Percentiles rank a stretch among this genome's conserved stretches.
phyloP scores from a whole-genome alignment of 495 filamentous ascomycete species.

The Aspergillus taichungensis region DNA sequence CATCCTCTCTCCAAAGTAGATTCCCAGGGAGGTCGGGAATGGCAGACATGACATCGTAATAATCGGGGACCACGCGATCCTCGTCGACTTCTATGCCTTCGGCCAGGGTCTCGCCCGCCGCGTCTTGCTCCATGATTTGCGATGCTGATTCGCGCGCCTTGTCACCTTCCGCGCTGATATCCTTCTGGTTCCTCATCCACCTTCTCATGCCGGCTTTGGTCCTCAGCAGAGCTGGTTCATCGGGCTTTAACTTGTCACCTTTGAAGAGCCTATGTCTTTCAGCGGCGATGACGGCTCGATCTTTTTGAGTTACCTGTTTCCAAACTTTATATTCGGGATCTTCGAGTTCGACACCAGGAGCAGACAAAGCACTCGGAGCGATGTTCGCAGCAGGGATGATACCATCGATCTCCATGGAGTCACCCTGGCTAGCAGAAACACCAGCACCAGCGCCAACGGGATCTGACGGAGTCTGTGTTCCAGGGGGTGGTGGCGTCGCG shows the following conservation, averaged over 20 bases:
- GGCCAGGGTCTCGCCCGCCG: constrained; percentile 63
- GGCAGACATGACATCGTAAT: constrained; percentile 79
- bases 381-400: constrained; percentile 44
- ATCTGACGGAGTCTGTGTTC: constrained; percentile 70
- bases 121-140: constrained; percentile 36
- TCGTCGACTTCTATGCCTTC: constrained; percentile 87
- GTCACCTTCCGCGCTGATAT: constrained; percentile 43
- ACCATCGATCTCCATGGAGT: constrained; percentile 76
- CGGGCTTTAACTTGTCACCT: constrained; percentile 71
- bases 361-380: constrained; percentile 42
- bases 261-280: constrained; percentile 73
- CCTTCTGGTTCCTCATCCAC: constrained; percentile 67
- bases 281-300: constrained; percentile 76
- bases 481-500: constrained; percentile 68
- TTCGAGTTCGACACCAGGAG: constrained; percentile 48
- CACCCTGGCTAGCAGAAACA: constrained; percentile 56
- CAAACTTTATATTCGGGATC: constrained; percentile 93
- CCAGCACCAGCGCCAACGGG: constrained; percentile 53
- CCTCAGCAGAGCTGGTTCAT: constrained; percentile 79
- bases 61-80: constrained; percentile 75
- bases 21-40: constrained; percentile 74
- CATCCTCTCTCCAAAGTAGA: constrained; percentile 79
- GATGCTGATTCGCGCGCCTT: constrained; percentile 41
- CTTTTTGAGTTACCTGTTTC: constrained; percentile 98
- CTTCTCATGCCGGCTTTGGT: constrained; percentile 71